Evolutionary conservation across 2,329 filamentous ascomycete genomes (phyloP).

Genomic region (Penicillium sp.): DNA sequence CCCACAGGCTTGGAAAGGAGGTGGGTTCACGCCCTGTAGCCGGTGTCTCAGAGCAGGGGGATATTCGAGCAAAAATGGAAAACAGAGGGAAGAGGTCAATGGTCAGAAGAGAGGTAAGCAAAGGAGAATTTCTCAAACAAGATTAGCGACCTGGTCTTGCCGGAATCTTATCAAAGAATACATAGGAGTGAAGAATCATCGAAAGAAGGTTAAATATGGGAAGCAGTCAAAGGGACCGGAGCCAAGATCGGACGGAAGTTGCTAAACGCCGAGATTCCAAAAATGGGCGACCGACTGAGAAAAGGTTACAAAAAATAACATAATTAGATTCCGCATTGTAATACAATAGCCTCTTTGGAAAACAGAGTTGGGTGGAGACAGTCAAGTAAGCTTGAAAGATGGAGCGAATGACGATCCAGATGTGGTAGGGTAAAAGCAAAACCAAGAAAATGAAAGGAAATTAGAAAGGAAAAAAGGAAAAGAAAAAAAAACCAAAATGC

Average conservation of each 20-base stretch:
- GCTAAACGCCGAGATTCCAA: slow-evolving; percentile 26
- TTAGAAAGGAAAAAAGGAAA: background rate
- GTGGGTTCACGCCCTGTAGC: slow-evolving; percentile 15
- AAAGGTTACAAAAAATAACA: slow-evolving; percentile 1
- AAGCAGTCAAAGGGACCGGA: slow-evolving; percentile 16
- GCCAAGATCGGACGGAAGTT: slow-evolving; percentile 23
- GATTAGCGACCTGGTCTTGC: slow-evolving; percentile 4
- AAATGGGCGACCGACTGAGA: slow-evolving; percentile 12
- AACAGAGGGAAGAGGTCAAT: background rate
- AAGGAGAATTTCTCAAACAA: slow-evolving; percentile 3
- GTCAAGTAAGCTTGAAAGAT: slow-evolving; percentile 23
- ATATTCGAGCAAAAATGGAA: background rate
- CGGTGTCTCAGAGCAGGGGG: slow-evolving; percentile 11
- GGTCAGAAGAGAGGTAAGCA: slow-evolving; percentile 7
- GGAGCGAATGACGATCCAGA: slow-evolving; percentile 19
- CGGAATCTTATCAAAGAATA: slow-evolving; percentile 9
- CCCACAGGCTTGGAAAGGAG: slow-evolving; percentile 14
- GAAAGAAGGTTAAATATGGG: slow-evolving; percentile 31
- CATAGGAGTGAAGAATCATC: slow-evolving; percentile 19
- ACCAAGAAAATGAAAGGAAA: background rate
- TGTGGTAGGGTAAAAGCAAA: slow-evolving; percentile 4
- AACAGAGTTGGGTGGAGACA: slow-evolving; percentile 22
- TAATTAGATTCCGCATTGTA: slow-evolving; percentile 3
- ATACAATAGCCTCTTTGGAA: slow-evolving; percentile 14
- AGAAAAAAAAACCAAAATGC: slow-evolving; percentile 7